These are phyloP conservation scores for Avicennia marina DNA, from an alignment of 257 asterid species.

Conservation along the genomic window DNA sequence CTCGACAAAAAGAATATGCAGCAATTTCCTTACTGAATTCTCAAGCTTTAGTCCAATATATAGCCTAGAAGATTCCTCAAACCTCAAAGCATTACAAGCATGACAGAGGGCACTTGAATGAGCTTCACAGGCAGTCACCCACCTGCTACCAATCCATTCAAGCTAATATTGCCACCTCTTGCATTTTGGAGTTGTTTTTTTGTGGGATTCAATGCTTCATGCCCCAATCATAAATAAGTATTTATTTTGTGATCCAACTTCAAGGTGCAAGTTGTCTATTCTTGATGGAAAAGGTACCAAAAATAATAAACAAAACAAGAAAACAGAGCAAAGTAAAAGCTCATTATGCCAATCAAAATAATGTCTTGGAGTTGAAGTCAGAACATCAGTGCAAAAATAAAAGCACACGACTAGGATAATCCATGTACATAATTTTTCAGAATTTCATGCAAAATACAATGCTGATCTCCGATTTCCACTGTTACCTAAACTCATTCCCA, in stretches of 20 bases:
- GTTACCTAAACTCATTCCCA: background rate
- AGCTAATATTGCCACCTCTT: constrained; percentile 54
- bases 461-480: no score
- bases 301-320: background rate
- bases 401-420: no score
- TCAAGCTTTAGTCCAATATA: background rate
- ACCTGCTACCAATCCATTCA: constrained; percentile 97
- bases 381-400: background rate
- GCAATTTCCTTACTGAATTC: background rate
- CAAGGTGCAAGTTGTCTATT: constrained; percentile 20
- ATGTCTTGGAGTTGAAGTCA: background rate
- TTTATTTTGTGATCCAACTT: background rate
- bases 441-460: no score
- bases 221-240: constrained; percentile 20
- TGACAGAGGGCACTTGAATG: constrained; percentile 98
- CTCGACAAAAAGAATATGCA: background rate
- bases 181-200: constrained; percentile 93
- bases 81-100: constrained; percentile 56
- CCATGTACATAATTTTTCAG: no score
- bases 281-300: background rate
- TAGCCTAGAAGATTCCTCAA: constrained; percentile 26
- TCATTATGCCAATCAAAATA: background rate
- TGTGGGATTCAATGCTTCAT: constrained; percentile 99
- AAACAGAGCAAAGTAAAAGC: background rate
- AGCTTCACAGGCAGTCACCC: constrained; percentile 99